Percentiles rank a stretch among this genome's conserved stretches.
Conservation (phyloP, 495 filamentous ascomycete species). For the Aspergillus ostianus region DNA sequence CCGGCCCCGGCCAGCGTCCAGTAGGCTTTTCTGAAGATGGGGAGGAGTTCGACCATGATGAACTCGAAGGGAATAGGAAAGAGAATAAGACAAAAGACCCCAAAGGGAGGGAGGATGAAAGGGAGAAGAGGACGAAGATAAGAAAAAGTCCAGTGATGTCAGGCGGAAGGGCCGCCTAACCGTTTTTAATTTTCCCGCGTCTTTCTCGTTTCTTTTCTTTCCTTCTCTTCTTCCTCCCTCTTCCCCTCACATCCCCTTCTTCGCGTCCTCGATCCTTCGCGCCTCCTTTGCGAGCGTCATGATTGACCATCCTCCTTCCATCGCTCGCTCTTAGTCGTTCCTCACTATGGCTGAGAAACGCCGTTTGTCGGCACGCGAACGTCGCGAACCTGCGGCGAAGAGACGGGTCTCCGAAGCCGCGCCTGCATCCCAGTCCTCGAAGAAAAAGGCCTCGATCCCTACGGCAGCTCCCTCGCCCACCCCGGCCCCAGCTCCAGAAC, state of each 20-base stretch:
- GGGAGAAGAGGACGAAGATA: background rate
- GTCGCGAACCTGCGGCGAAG: slow-evolving; percentile 48
- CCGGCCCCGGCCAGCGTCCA: slow-evolving; percentile 53
- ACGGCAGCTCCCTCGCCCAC: slow-evolving; percentile 19
- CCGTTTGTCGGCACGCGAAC: slow-evolving; percentile 42
- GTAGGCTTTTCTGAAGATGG: slow-evolving; percentile 58
- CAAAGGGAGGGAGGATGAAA: too few relatives aligned
- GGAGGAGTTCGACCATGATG: slow-evolving; percentile 37
- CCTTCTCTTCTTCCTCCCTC: slow-evolving; percentile 3
- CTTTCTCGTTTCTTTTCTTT: slow-evolving; percentile 17
- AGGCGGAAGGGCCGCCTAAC: background rate
- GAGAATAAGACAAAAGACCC: too few relatives aligned
- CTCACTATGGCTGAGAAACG: slow-evolving; percentile 47
- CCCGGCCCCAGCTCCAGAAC: slow-evolving; percentile 26
- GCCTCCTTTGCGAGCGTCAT: background rate
- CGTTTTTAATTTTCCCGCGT: slow-evolving; percentile 15
- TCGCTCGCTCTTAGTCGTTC: background rate
- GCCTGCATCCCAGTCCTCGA: slow-evolving; percentile 25
- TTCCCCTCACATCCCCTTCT: background rate
- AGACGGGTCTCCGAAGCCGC: slow-evolving; percentile 46
- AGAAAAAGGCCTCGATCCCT: slow-evolving; percentile 42
- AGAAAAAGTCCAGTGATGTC: background rate
- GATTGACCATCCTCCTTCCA: background rate
- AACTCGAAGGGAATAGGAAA: background rate
- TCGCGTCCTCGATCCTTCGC: background rate